Percentiles rank a stretch among this genome's conserved stretches.
Evolutionary conservation across 139 green algal species (phyloP).

Genomic region (Tetradesmus obliquus): DNA sequence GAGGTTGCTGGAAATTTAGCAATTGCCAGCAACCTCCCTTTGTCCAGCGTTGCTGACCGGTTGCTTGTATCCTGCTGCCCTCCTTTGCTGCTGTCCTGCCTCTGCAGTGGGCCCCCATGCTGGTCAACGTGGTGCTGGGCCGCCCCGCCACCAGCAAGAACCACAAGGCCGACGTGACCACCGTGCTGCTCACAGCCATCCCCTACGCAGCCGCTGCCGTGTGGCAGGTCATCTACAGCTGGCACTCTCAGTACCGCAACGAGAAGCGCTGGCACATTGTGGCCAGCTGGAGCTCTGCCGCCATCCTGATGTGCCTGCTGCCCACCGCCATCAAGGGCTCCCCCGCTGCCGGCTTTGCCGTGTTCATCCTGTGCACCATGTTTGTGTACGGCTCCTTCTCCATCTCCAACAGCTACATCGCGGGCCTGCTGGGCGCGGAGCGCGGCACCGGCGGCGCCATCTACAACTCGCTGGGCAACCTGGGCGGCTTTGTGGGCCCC

Average conservation of each 20-base stretch:
- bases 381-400: conserved; percentile 45
- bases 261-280: conserved; percentile 47
- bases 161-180: not conserved
- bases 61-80: not conserved
- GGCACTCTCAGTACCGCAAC: conserved; percentile 40
- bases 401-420: conserved; percentile 28
- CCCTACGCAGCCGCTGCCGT: conserved; percentile 39
- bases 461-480: conserved; percentile 43
- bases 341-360: conserved; percentile 24
- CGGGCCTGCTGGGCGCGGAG: conserved; percentile 37
- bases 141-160: not conserved
- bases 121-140: conserved; percentile 31
- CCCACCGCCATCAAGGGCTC: conserved; percentile 33
- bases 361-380: conserved; percentile 48
- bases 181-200: conserved; percentile 43
- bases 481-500: conserved; percentile 46
- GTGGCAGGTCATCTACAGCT: conserved; percentile 44
- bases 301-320: conserved; percentile 40
- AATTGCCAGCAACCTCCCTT: too few relatives aligned
- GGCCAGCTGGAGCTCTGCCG: conserved; percentile 22
- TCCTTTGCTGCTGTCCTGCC: not conserved
- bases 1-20: too few relatives aligned
- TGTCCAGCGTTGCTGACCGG: not conserved
- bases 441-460: conserved; percentile 40
- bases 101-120: conserved; percentile 35